These are phyloP conservation scores for Aspergillus terreus DNA, from an alignment of 2,329 filamentous ascomycete genomes.

Conservation along the genomic window DNA sequence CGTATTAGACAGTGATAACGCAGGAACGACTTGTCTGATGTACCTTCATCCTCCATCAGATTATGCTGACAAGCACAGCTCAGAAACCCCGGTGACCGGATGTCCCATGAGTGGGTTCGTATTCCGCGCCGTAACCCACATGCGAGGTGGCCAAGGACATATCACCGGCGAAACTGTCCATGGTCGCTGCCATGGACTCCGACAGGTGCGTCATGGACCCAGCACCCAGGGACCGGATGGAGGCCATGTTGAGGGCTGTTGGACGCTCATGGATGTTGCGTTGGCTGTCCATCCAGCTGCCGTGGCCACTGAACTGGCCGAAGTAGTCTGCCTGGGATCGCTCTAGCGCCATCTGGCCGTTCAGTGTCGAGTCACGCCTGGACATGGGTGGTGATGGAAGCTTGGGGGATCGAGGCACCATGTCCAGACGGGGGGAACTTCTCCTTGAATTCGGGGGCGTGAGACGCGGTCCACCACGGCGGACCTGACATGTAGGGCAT, in stretches of 20 bases:
- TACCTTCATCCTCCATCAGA: background rate
- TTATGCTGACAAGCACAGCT: background rate
- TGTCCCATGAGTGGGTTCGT: conserved; percentile 22
- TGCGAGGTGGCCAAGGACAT: conserved; percentile 28
- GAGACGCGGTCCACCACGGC: conserved; percentile 40
- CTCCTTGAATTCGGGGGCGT: conserved; percentile 40
- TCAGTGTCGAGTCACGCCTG: conserved; percentile 34
- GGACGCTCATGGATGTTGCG: conserved; percentile 21
- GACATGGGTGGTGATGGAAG: conserved; percentile 35
- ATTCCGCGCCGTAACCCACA: conserved; percentile 26
- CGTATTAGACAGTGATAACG: too few species aligned
- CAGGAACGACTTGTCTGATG: too few species aligned
- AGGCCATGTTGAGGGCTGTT: conserved; percentile 14
- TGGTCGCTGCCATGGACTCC: conserved; percentile 22
- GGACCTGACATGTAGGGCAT: conserved; percentile 48
- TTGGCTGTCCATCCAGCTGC: conserved; percentile 27
- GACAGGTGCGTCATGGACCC: conserved; percentile 19
- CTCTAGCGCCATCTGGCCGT: conserved; percentile 21
- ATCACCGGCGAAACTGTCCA: conserved; percentile 29
- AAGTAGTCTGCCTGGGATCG: conserved; percentile 29
- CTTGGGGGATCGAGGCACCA: conserved; percentile 30
- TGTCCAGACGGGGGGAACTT: conserved; percentile 35
- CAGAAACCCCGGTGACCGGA: conserved; percentile 29
- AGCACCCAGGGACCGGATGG: conserved; percentile 21
- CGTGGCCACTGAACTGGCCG: conserved; percentile 22